Evolutionary conservation across 2,329 filamentous ascomycete genomes (phyloP).

Genomic region (Cercospora canescens): DNA sequence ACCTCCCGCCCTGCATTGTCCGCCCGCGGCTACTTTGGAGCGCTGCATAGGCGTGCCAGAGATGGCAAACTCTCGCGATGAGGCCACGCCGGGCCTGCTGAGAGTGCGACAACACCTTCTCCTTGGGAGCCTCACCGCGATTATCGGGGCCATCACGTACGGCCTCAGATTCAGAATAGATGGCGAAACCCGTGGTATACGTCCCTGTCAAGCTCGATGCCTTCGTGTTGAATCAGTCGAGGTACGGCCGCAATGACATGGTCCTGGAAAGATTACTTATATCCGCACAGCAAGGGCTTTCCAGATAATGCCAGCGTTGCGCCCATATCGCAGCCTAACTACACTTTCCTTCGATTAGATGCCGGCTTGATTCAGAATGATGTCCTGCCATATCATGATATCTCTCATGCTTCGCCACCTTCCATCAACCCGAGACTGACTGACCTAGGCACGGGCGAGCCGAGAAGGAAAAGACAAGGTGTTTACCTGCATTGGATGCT

Average conservation of each 20-base stretch:
- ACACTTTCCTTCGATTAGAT: neutral
- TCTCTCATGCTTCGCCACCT: neutral
- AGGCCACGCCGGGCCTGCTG: neutral
- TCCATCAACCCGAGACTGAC: neutral
- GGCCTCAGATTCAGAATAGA: neutral
- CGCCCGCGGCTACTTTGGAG: neutral
- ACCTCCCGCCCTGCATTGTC: neutral
- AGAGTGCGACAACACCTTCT: neutral
- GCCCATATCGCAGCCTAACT: neutral
- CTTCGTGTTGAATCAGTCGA: conserved; percentile 5
- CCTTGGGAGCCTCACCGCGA: neutral
- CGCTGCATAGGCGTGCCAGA: neutral
- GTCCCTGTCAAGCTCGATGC: conserved; percentile 8
- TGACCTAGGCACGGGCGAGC: neutral
- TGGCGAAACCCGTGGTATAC: neutral
- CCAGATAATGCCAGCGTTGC: neutral
- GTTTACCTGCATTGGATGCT: neutral
- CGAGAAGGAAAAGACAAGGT: neutral
- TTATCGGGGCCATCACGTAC: neutral
- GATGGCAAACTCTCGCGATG: neutral
- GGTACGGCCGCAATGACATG: neutral
- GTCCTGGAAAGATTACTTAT: neutral
- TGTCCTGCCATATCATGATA: neutral
- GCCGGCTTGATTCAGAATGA: neutral
- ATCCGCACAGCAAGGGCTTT: neutral